A percentile compares a stretch with the other conserved stretches of the same genome.
Conservation (phyloP, 2,329 filamentous ascomycete genomes). For the Verticillium nonalfalfae region DNA sequence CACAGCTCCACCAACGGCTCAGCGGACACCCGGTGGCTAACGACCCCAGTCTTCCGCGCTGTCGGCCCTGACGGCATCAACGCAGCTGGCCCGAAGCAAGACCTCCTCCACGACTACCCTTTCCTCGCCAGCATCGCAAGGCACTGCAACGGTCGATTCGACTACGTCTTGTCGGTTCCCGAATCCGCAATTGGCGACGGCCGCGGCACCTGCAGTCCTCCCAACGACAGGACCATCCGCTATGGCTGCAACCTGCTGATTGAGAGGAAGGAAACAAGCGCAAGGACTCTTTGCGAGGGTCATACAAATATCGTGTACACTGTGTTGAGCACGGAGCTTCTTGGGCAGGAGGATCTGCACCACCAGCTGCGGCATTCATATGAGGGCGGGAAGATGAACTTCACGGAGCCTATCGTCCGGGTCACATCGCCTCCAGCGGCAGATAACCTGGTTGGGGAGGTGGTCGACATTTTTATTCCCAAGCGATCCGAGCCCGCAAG, state of each 20-base stretch:
- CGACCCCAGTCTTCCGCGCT: conserved; percentile 2
- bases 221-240: conserved; percentile 21
- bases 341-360: conserved; percentile 2
- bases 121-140: conserved; percentile 19
- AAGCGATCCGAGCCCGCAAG: not conserved
- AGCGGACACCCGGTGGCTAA: conserved; percentile 1
- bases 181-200: conserved; percentile 1
- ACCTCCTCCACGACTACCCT: not conserved
- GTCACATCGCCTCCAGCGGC: not conserved
- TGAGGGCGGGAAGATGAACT: conserved; percentile 6
- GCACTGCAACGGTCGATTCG: conserved; percentile 42
- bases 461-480: not conserved
- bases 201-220: conserved; percentile 8
- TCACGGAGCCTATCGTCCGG: conserved; percentile 4
- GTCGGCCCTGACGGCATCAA: conserved; percentile 1
- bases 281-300: conserved; percentile 10
- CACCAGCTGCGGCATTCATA: not conserved
- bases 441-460: not conserved
- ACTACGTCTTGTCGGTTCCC: conserved; percentile 37
- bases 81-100: not conserved
- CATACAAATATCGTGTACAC: conserved; percentile 30
- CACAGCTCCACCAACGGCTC: not conserved
- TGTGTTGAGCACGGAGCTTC: conserved; percentile 41
- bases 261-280: conserved; percentile 18
- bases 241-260: conserved; percentile 49